Evolutionary conservation across 2,329 filamentous ascomycete species (phyloP).

Genomic region (Venturiaceae sp.): DNA sequence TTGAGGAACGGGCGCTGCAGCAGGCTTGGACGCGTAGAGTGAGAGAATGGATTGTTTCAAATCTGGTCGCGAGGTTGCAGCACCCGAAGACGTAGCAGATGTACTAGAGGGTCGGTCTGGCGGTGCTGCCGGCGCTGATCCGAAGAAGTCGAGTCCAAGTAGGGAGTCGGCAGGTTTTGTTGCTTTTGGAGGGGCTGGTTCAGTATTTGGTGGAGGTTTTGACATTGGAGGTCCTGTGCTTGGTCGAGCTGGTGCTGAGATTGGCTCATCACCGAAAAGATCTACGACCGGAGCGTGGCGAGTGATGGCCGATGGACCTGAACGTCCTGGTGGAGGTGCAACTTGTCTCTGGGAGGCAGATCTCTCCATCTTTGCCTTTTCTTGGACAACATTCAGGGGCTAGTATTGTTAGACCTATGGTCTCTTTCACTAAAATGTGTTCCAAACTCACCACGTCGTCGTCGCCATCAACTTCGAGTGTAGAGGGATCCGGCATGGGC

Average conservation of each 20-base stretch:
- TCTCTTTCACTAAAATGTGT: neutral
- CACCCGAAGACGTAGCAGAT: slow-evolving; percentile 48
- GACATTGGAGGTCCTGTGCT: slow-evolving; percentile 60
- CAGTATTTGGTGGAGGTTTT: slow-evolving; percentile 54
- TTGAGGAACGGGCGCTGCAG: slow-evolving; percentile 42
- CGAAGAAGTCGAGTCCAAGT: slow-evolving; percentile 87
- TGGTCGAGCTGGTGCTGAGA: slow-evolving; percentile 56
- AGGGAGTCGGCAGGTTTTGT: slow-evolving; percentile 77
- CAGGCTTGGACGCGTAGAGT: slow-evolving; percentile 81
- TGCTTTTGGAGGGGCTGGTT: slow-evolving; percentile 47
- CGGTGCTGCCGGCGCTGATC: slow-evolving; percentile 58
- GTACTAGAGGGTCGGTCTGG: slow-evolving; percentile 72
- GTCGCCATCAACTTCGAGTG: slow-evolving; percentile 73
- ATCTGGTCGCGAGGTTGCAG: slow-evolving; percentile 70
- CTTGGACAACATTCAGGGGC: slow-evolving; percentile 58
- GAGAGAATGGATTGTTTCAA: slow-evolving; percentile 96
- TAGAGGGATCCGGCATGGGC: slow-evolving; percentile 82
- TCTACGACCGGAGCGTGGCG: slow-evolving; percentile 51
- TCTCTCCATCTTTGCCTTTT: slow-evolving; percentile 59
- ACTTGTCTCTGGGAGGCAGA: slow-evolving; percentile 43
- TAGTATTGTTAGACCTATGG: slow-evolving; percentile 17
- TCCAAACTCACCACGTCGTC: slow-evolving; percentile 57
- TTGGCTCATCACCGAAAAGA: slow-evolving; percentile 69
- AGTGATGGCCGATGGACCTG: slow-evolving; percentile 24
- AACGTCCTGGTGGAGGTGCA: neutral